Evolutionary conservation across 495 filamentous ascomycete species (phyloP).

Genomic region (Podospora fimiseda): DNA sequence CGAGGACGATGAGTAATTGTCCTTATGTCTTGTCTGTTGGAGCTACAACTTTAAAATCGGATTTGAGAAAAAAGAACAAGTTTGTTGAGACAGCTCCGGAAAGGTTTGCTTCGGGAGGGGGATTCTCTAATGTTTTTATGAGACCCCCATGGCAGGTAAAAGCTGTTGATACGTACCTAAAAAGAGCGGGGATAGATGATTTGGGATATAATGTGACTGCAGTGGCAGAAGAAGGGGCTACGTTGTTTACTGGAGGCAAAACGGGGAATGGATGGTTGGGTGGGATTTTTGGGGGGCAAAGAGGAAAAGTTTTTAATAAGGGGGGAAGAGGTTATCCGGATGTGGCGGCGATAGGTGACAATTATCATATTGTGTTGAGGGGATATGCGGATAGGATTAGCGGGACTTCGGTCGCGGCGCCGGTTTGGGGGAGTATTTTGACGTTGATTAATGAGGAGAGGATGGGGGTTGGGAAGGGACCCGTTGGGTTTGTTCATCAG

Average conservation of each 20-base stretch:
- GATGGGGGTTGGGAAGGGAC: conserved; percentile 47
- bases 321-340: conserved; percentile 60
- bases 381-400: conserved; percentile 38
- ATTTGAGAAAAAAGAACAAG: conserved; percentile 23
- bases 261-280: conserved; percentile 50
- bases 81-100: conserved; percentile 37
- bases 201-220: conserved; percentile 23
- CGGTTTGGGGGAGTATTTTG: conserved; percentile 52
- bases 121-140: conserved; percentile 63
- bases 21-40: conserved; percentile 36
- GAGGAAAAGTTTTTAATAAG: conserved; percentile 43
- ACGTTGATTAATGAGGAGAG: conserved; percentile 60
- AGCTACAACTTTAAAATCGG: conserved; percentile 39
- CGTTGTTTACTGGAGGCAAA: conserved; percentile 12
- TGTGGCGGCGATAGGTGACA: conserved; percentile 57
- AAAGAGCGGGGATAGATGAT: conserved; percentile 36
- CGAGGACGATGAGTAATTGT: conserved; percentile 24
- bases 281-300: conserved; percentile 25
- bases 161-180: conserved; percentile 50
- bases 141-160: conserved; percentile 51
- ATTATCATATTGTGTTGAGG: conserved; percentile 43
- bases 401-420: conserved; percentile 55
- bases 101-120: conserved; percentile 52
- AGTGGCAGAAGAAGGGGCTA: conserved; percentile 19
- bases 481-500: conserved; percentile 44